Conservation (phyloP, 306 rosid species). For the Glycyrrhiza uralensis region DNA sequence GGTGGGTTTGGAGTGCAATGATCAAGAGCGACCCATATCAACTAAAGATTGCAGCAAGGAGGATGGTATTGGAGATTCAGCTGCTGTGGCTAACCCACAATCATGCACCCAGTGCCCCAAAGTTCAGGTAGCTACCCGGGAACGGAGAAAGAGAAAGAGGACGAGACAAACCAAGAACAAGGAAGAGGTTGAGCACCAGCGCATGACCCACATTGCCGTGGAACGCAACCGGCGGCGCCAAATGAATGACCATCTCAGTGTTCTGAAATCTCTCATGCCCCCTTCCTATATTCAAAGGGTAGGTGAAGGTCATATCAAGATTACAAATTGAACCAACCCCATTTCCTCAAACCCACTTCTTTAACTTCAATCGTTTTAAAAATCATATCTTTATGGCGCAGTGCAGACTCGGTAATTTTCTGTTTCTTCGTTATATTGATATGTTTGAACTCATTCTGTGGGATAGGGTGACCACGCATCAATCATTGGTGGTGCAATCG, state of each 20-base stretch:
- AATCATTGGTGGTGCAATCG: constrained; percentile 86
- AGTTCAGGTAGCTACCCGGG: constrained; percentile 19
- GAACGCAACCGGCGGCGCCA: constrained; percentile 85
- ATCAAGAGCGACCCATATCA: too few species aligned
- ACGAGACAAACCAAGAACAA: constrained; percentile 54
- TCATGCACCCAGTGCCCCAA: constrained; percentile 3
- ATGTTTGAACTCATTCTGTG: neutral
- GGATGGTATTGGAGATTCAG: too few species aligned
- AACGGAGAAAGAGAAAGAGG: constrained; percentile 61
- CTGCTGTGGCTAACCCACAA: too few species aligned
- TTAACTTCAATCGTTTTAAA: neutral
- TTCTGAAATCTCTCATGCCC: constrained; percentile 80
- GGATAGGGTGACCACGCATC: constrained; percentile 93
- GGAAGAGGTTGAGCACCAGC: constrained; percentile 76
- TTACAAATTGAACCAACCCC: neutral
- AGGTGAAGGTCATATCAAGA: neutral
- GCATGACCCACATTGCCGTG: constrained; percentile 82
- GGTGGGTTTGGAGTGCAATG: constrained; percentile 32
- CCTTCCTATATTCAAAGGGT: constrained; percentile 70
- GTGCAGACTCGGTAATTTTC: too few species aligned
- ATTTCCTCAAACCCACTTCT: neutral
- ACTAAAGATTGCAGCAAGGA: too few species aligned
- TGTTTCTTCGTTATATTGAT: too few species aligned
- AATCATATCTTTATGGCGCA: constrained; percentile 15
- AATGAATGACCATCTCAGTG: constrained; percentile 84